Base-by-base conservation (phyloP, 805 yeast species). In the Kluyveromyces dobzhanskii region DNA sequence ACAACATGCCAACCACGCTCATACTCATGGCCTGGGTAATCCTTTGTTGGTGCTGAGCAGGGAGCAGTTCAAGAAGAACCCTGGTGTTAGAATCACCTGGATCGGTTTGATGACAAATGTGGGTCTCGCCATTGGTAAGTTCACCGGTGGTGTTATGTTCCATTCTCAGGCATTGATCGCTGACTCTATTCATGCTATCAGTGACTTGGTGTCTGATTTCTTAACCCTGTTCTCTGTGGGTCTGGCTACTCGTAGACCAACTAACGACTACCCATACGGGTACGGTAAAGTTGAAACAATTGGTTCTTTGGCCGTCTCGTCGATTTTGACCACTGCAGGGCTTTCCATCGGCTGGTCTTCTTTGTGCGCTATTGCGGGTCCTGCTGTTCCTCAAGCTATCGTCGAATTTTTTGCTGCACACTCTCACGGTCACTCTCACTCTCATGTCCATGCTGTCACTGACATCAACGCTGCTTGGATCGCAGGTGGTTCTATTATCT, bases 401-500 rank as follows among this genome's bases (percentile, higher is more conserved):
- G 62, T 73, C 49, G 87, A 82, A 38, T 56, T 71, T 17, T 56
- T 76, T 32, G 65, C 75, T 28, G 60, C 67, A 12, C 78, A 73
- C 43, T 40, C 61, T 2, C 64, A 61, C 41, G 50, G 62, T 3
- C 69, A 63, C 37, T 57, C 61, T 3, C 72, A 65, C 41, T 63
- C 51, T 25, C 52, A 54, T 7, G 51, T 50, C 11, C 50, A 47
- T 13, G 73, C 67, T 29, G 66, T 71, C 0, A 75, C 85, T 0
- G 75, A 86, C 53, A 75, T 92, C 47, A 87, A 86, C 57, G 98
- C 98, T 3, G 97, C 96, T 2, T 87, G 95, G 94, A 71, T 92
- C 32, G 98, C 98, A 0, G 78, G 82, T 41, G 96, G 79, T 1
- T 85, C 96, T 1, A 85, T 92, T 43, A 75, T 71, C 3, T 73